Evolutionary conservation across 2,329 filamentous ascomycete species (phyloP).

Genomic region (Colletotrichum gloeosporioides): DNA sequence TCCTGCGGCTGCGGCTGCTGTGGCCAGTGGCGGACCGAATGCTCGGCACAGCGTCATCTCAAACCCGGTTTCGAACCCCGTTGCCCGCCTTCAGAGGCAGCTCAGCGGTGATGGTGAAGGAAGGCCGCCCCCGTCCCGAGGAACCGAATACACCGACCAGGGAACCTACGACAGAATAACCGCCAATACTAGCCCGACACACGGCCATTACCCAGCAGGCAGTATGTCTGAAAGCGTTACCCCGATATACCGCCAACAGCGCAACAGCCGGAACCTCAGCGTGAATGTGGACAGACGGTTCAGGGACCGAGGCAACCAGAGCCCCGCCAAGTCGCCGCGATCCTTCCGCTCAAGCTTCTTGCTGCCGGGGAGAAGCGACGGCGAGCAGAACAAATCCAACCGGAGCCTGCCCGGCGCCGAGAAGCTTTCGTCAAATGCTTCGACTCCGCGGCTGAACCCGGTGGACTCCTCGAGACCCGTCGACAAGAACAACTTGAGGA

Average conservation of each 20-base stretch:
- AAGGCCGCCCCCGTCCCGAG: conserved; percentile 73
- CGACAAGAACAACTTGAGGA: conserved; percentile 8
- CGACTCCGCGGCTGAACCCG: conserved; percentile 70
- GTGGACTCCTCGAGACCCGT: conserved; percentile 39
- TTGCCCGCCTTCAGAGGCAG: conserved; percentile 37
- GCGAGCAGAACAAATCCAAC: conserved; percentile 51
- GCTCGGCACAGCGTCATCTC: conserved; percentile 61
- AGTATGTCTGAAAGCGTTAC: conserved; percentile 80
- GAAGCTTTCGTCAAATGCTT: conserved; percentile 81
- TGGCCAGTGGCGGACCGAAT: conserved; percentile 42
- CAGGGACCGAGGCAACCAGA: conserved; percentile 55
- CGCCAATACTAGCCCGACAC: conserved; percentile 75
- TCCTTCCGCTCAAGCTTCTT: conserved; percentile 82
- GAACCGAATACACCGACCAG: conserved; percentile 80
- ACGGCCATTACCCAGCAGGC: conserved; percentile 58
- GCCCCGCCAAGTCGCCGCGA: conserved; percentile 72
- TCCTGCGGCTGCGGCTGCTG: conserved; percentile 33
- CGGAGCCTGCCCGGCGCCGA: conserved; percentile 73
- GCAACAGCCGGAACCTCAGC: conserved; percentile 50
- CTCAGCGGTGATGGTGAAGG: conserved; percentile 52
- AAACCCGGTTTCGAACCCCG: conserved; percentile 48
- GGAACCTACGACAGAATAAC: conserved; percentile 74
- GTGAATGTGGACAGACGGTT: conserved; percentile 67
- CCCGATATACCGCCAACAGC: conserved; percentile 65
- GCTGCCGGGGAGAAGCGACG: conserved; percentile 62